phyloP scores from a whole-genome alignment of 345 rosid species.

The Eucalyptus sp. region DNA sequence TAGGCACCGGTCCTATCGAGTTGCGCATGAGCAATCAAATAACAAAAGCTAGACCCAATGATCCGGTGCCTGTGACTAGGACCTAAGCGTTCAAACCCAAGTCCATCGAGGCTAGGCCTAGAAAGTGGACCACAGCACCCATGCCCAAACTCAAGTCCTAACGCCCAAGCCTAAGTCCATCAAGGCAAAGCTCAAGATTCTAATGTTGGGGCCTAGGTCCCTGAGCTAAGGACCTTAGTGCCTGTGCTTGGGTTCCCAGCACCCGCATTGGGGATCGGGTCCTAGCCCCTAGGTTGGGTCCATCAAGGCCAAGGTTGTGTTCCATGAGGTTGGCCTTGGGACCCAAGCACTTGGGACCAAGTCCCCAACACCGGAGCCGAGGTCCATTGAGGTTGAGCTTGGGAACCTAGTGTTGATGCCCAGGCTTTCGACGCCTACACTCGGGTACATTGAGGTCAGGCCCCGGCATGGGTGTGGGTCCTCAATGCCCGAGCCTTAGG shows the following conservation, averaged over 20 bases:
- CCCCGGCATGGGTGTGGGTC: background rate
- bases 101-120: background rate
- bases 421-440: rapidly evolving
- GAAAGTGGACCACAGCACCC: background rate
- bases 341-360: background rate
- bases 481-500: rapidly evolving
- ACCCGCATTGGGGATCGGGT: no score
- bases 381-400: background rate
- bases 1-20: background rate
- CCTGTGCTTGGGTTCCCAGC: background rate
- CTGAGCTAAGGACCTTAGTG: rapidly evolving
- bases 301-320: background rate
- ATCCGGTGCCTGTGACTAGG: rapidly evolving
- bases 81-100: rapidly evolving
- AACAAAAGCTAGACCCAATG: background rate
- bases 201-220: background rate
- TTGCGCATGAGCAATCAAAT: no score
- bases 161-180: background rate
- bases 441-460: background rate
- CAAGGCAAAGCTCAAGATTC: background rate
- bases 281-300: background rate
- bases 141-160: background rate
- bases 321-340: background rate
- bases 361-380: background rate
- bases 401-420: rapidly evolving